Base-by-base conservation (phyloP, 192 early-diverging fungal genomes). In the Backusella psychrophila region DNA sequence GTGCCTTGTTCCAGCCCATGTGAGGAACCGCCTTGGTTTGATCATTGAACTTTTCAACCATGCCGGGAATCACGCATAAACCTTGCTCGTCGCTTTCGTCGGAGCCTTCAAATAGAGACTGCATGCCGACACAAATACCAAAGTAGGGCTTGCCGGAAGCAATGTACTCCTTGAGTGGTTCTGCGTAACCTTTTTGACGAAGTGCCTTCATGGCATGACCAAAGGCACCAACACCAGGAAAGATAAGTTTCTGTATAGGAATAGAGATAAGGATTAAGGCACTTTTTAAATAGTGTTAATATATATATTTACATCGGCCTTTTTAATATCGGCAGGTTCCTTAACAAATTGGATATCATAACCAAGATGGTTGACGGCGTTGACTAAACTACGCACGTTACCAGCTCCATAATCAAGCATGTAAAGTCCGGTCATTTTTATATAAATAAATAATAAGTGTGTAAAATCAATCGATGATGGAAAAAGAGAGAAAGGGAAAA, bases 351-450 rank as follows among this genome's bases (percentile, higher is more conserved):
- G 86, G 69, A 99, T 93, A 23, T 91, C 88, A 82, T 93, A 92
- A 26, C 97, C 98, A n/a, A 98, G 87, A 76, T 90, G 84, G 72
- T 92, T 87, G 66, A 99, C 94, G 0, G 97, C 97, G 74, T 99
- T 99, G 69, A 97, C 88, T 70, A 99, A 86, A 72, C 94, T 96
- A 68, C 96, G 95, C 65, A 99, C 97, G 83, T 99, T 99, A 34
- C 98, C 98, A n/a, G 98, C 98, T 29, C 98, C 98, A 86, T 99
- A 99, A 89, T 99, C 98, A 49, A 99, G 89, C 36, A 99, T 87
- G 81, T 91, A 96, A 76, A 89, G 80, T 46, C 86, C 87, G 31
- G 79, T 70, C 89, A 90, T 90, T 39, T 70, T 42, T 14, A 33
- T 66, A 11, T 39, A n/a, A n/a, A 21, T 69, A 39, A 35, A 11